A percentile compares a stretch with the other conserved stretches of the same genome.
These are phyloP conservation scores for Candida hungchunana DNA, from an alignment of 805 yeast species.

Conservation along the genomic window DNA sequence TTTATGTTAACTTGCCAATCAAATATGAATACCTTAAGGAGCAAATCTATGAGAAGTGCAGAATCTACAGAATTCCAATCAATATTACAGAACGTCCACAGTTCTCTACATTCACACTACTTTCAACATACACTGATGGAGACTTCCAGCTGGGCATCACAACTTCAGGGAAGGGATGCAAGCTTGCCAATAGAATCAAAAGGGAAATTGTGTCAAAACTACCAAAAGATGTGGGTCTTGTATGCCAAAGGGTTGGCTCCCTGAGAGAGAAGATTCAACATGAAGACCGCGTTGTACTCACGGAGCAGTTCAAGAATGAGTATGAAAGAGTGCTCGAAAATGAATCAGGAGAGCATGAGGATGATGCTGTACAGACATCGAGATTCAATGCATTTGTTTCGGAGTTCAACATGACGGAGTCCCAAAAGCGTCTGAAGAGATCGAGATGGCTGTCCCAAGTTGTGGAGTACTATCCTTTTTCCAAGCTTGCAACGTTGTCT, in stretches of 20 bases:
- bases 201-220: conserved; percentile 63
- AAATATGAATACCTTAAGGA: conserved; percentile 30
- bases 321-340: conserved; percentile 29
- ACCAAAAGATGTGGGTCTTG: conserved; percentile 66
- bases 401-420: conserved; percentile 52
- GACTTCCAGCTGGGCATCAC: conserved; percentile 78
- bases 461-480: conserved; percentile 84
- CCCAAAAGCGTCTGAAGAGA: conserved; percentile 51
- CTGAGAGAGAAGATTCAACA: conserved; percentile 53
- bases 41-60: conserved; percentile 48
- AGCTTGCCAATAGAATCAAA: conserved; percentile 73
- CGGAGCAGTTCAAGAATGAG: conserved; percentile 22
- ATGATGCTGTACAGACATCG: conserved; percentile 60
- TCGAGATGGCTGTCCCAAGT: conserved; percentile 85
- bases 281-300: conserved; percentile 40
- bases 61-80: conserved; percentile 67
- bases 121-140: conserved; percentile 69
- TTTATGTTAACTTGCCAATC: conserved; percentile 54
- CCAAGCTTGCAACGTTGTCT: conserved; percentile 54
- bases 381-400: conserved; percentile 57
- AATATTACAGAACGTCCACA: conserved; percentile 74
- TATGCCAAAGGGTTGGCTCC: conserved; percentile 66
- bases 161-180: conserved; percentile 87
- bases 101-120: conserved; percentile 67
- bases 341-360: conserved; percentile 55